Conservation (phyloP, 176 grass and related monocot genomes). For the Melocanna baccifera region DNA sequence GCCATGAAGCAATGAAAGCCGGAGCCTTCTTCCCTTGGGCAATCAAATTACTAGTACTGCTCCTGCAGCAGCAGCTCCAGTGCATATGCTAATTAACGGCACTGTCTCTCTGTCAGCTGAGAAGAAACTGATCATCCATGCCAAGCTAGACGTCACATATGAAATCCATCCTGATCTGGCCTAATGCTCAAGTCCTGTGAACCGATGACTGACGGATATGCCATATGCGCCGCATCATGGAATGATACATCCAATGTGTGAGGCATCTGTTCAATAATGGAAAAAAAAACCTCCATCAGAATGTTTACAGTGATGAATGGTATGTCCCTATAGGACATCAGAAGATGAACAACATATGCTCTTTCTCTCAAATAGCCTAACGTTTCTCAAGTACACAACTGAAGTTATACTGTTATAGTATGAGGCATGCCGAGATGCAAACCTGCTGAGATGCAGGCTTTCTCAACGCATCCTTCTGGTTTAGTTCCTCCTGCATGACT, state of each 20-base stretch:
- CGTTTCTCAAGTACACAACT: not conserved
- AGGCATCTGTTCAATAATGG: slow-evolving; percentile 16
- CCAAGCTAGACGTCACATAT: slow-evolving; percentile 6
- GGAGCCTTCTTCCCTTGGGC: not conserved
- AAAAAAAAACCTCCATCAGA: not conserved
- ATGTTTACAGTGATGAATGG: not conserved
- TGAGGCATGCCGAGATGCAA: not conserved
- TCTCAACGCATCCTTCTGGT: not conserved
- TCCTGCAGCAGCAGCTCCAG: not conserved
- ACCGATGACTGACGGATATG: not conserved
- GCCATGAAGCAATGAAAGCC: not conserved
- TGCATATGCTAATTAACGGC: not conserved
- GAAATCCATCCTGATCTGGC: slow-evolving; percentile 26
- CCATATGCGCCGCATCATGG: not conserved
- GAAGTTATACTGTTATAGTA: not conserved
- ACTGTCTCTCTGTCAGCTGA: not conserved
- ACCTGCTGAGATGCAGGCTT: not conserved
- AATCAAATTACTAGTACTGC: not conserved
- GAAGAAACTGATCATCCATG: not conserved
- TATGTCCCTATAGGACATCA: not conserved
- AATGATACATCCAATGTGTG: slow-evolving; percentile 10
- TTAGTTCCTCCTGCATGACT: not conserved
- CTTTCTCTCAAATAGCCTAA: not conserved
- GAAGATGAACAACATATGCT: not conserved
- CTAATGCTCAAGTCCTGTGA: slow-evolving; percentile 5